Evolutionary conservation across 2,329 filamentous ascomycete genomes (phyloP), one percentile per base, ranked within the genome.

Genomic region (Fusarium sp.): DNA sequence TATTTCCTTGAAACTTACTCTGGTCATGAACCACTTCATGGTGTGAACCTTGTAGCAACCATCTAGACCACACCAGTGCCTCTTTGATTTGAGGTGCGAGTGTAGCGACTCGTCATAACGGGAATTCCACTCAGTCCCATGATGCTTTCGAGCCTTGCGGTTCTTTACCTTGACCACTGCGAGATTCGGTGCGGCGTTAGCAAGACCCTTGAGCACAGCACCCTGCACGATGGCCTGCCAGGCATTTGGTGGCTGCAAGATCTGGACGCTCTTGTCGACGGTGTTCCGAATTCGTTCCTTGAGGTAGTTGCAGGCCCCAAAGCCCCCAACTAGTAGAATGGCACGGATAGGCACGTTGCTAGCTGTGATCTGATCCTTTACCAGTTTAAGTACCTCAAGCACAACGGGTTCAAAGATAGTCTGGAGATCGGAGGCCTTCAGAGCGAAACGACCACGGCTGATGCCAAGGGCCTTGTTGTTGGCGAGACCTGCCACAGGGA

Each of bases 201-300:
- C 75, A 2, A 82, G 69, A 1, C 80, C 80, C 65, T 79, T 81
- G 73, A 80, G 78, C 19, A 82, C 79, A 14, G 81, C 81, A 15
- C 81, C 81, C 31, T 77, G 76, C 0, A 80, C 79, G 8, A 83
- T 77, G 3, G 80, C 77, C 11, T 77, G 74, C 80, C 80, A 83
- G 14, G 79, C 75, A 46, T 79, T 77, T 5, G 75, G 72, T 0
- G 81, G 79, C 55, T 80, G 79, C 58, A 82, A 67, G 45, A 83
- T 75, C 50, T 76, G 70, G 15, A 80, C 72, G 1, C 67, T 68
- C 17, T 60, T 58, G 29, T 71, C 70, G 15, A 80, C 66, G 0
- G 73, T 63, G 47, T 71, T 65, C 44, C 72, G 69, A 9, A 83
- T 66, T 13, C 76, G 70, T 57, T 78, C 71, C 57, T 77, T 77